These are phyloP conservation scores for Linnemannia elongata DNA, from an alignment of 192 early-diverging fungal species.

Conservation along the genomic window DNA sequence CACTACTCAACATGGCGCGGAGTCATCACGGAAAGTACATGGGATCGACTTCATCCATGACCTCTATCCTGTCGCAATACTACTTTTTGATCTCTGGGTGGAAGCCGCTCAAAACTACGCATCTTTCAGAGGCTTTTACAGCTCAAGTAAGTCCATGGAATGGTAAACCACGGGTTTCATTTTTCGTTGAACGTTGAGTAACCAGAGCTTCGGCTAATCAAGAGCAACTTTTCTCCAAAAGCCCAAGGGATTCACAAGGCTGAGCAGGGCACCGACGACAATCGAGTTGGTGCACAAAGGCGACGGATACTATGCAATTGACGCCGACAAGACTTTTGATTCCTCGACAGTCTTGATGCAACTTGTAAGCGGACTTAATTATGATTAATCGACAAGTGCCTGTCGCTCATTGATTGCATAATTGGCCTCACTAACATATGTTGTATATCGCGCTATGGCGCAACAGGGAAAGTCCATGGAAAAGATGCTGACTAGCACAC, in stretches of 20 bases:
- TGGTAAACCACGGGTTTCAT: too few species aligned
- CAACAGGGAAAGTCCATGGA: slow-evolving; percentile 89
- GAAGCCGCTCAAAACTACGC: slow-evolving; percentile 68
- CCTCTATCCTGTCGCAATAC: slow-evolving; percentile 79
- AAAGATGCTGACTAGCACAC: slow-evolving; percentile 80
- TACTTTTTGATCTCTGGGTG: slow-evolving; percentile 80
- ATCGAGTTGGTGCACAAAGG: slow-evolving; percentile 76
- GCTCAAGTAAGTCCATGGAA: slow-evolving; percentile 61
- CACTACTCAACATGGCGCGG: slow-evolving; percentile 66
- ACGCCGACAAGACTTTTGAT: slow-evolving; percentile 85
- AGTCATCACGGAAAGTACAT: slow-evolving; percentile 69
- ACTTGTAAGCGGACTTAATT: slow-evolving; percentile 61
- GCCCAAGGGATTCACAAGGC: slow-evolving; percentile 72
- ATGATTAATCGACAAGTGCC: not conserved
- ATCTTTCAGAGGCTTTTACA: slow-evolving; percentile 74
- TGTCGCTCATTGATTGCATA: too few species aligned
- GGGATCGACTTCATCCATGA: slow-evolving; percentile 94
- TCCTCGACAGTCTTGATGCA: slow-evolving; percentile 80
- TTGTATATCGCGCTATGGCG: not conserved
- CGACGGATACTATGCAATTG: slow-evolving; percentile 84
- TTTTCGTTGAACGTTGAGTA: too few species aligned
- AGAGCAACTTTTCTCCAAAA: slow-evolving; percentile 13
- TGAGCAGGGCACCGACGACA: slow-evolving; percentile 75
- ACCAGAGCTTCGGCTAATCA: too few species aligned
- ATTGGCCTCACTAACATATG: not conserved